Conservation (phyloP, 257 asterid genomes). For the Striga asiatica region DNA sequence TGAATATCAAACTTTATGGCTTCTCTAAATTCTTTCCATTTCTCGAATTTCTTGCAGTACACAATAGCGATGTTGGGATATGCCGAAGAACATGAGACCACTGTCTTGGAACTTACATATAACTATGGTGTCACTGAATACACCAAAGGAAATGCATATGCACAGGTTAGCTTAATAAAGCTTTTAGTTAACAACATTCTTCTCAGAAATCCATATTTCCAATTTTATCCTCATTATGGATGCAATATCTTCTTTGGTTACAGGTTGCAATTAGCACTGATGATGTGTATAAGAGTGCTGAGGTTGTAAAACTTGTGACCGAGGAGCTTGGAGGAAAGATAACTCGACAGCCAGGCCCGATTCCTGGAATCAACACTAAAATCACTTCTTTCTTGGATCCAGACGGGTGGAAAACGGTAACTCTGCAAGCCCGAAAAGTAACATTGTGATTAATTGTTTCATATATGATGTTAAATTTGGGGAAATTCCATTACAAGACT, state of each 20-base stretch:
- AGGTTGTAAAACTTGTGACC: conserved; percentile 62
- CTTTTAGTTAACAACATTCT: neutral
- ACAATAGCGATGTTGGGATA: conserved; percentile 92
- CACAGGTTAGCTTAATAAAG: conserved; percentile 60
- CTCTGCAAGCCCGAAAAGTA: conserved; percentile 12
- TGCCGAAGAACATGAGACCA: conserved; percentile 77
- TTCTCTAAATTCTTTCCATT: conserved; percentile 1
- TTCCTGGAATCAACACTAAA: conserved; percentile 88
- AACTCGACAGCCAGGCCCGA: conserved; percentile 81
- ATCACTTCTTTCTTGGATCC: conserved; percentile 84
- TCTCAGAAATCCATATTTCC: neutral
- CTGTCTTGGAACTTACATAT: conserved; percentile 84
- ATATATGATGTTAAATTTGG: neutral
- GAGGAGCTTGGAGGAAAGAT: conserved; percentile 93
- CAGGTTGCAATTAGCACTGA: conserved; percentile 79
- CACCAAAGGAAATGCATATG: conserved; percentile 94
- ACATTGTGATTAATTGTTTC: neutral
- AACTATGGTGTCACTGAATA: conserved; percentile 93
- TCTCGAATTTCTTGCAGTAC: conserved; percentile 47
- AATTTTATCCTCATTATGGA: neutral
- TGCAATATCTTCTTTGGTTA: neutral
- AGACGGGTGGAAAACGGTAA: conserved; percentile 99
- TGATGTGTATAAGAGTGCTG: conserved; percentile 90
- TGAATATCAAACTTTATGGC: neutral
- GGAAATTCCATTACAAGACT: neutral